These are phyloP conservation scores for Fagopyrum esculentum DNA, from an alignment of 148 eudicot species.

Conservation along the genomic window DNA sequence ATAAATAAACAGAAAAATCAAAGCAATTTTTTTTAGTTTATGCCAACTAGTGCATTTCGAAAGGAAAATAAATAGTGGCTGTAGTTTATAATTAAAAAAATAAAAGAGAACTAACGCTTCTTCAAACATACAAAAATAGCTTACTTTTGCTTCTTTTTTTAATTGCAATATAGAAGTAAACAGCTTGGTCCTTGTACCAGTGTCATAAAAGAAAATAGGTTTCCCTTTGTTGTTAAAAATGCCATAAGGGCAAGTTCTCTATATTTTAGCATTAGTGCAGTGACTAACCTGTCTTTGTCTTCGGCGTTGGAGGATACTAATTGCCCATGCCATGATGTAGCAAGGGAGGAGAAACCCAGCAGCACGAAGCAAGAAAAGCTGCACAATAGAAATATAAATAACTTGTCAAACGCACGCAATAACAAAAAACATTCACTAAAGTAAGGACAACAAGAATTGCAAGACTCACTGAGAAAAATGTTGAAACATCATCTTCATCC, in stretches of 20 bases:
- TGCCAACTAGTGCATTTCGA: background rate
- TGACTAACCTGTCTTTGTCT: conserved; percentile 69
- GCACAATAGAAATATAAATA: conserved; percentile 13
- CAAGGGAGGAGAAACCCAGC: conserved; percentile 88
- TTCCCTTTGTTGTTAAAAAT: background rate
- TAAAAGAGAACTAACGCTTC: background rate
- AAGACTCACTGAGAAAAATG: conserved; percentile 66
- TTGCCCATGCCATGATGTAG: conserved; percentile 85
- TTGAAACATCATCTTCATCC: conserved; percentile 60
- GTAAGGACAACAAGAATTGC: background rate
- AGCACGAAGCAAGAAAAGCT: conserved; percentile 81
- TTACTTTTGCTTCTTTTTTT: background rate
- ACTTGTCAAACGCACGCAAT: conserved; percentile 3
- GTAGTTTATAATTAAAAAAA: background rate
- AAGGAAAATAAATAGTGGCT: background rate
- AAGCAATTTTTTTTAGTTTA: background rate
- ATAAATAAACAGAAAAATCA: background rate
- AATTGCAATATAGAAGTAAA: background rate
- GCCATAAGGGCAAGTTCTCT: background rate
- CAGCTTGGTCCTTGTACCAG: background rate
- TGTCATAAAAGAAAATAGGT: background rate
- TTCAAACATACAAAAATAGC: background rate
- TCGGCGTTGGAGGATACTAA: conserved; percentile 63
- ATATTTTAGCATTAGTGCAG: background rate
- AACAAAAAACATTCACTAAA: background rate